Evolutionary conservation across 495 filamentous ascomycete species (phyloP).

Genomic region (Annulohypoxylon bovei): DNA sequence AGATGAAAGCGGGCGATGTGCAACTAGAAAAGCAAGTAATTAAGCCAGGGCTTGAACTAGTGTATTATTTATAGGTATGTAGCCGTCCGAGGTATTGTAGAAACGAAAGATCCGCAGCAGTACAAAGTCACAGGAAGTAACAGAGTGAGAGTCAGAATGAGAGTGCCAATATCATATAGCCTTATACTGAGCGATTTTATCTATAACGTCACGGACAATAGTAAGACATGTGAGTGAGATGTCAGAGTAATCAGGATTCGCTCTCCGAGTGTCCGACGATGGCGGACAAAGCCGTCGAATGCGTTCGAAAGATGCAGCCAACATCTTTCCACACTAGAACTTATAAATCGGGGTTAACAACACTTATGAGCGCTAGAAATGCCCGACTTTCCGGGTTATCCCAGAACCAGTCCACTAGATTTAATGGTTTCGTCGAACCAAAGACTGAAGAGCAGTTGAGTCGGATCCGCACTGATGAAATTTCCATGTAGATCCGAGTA

Average conservation of each 20-base stretch:
- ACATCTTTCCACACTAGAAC: slow-evolving; percentile 6
- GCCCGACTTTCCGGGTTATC: slow-evolving; percentile 26
- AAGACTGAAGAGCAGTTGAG: slow-evolving; percentile 27
- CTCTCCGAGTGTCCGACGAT: slow-evolving; percentile 30
- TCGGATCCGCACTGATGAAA: slow-evolving; percentile 31
- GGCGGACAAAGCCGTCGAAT: slow-evolving; percentile 21
- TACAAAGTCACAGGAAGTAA: background rate
- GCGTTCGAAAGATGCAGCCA: slow-evolving; percentile 5
- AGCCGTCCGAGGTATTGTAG: background rate
- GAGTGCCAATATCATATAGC: slow-evolving; percentile 4
- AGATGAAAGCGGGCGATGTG: background rate
- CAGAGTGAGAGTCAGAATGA: too few relatives aligned
- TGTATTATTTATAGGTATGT: background rate
- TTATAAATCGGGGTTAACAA: slow-evolving; percentile 9
- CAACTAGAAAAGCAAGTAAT: background rate
- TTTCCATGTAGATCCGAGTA: slow-evolving; percentile 28
- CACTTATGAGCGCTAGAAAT: slow-evolving; percentile 19
- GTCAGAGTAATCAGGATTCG: slow-evolving; percentile 11
- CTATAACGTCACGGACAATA: slow-evolving; percentile 29
- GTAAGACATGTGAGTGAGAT: slow-evolving; percentile 13
- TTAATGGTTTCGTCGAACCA: background rate
- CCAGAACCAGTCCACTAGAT: slow-evolving; percentile 9
- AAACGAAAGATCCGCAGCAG: slow-evolving; percentile 12
- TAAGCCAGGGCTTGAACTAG: slow-evolving; percentile 1
- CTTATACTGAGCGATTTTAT: slow-evolving; percentile 38